Percentiles rank a stretch among this genome's conserved stretches.
phyloP scores from a whole-genome alignment of 179 eudicot species.

The Carnegiea gigantea region DNA sequence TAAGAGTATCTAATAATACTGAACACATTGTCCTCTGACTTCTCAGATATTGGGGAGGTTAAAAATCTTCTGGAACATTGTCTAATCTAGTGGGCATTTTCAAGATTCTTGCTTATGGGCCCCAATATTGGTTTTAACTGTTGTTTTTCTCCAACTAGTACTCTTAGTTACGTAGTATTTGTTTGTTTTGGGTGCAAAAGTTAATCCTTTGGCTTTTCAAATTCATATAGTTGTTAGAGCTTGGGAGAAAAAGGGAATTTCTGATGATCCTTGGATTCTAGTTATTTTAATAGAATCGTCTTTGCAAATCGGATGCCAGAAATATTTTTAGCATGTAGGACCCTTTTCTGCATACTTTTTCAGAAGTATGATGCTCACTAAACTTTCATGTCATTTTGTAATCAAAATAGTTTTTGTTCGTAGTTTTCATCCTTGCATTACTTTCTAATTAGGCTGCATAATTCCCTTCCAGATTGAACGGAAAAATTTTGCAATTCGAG shows the following conservation, averaged over 20 bases:
- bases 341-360: neutral
- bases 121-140: neutral
- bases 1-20: neutral
- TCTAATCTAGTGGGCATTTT: neutral
- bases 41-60: too few relatives aligned
- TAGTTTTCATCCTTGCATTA: neutral
- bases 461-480: constrained; percentile 58
- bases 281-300: neutral
- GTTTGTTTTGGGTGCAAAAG: neutral
- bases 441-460: constrained; percentile 21
- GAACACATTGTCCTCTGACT: neutral
- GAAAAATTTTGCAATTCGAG: constrained; percentile 83
- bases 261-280: neutral
- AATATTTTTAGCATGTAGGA: neutral
- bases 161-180: neutral
- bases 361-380: neutral
- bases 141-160: neutral
- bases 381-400: neutral
- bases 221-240: neutral
- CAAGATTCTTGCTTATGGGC: neutral
- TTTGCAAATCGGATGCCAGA: neutral
- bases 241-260: neutral
- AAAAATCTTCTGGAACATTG: neutral
- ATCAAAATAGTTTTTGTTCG: neutral
- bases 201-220: neutral